Evolutionary conservation across 2,329 filamentous ascomycete species (phyloP).

Genomic region (Botryotinia globosa): DNA sequence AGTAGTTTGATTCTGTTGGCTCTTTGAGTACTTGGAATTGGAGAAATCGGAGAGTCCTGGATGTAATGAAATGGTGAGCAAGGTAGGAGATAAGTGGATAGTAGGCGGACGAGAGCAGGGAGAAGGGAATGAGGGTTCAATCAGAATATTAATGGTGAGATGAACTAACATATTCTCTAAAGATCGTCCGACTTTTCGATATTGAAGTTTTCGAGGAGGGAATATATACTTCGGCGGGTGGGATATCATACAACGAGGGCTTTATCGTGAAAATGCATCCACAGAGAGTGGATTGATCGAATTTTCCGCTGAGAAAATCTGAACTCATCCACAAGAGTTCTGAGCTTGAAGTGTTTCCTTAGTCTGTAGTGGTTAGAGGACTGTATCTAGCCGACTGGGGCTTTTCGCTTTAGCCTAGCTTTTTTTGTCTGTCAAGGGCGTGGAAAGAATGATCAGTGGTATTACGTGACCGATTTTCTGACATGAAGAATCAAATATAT

Average conservation of each 20-base stretch:
- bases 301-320: rapidly evolving
- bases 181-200: slow-evolving; percentile 25
- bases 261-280: slow-evolving; percentile 22
- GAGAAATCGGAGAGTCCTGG: not conserved
- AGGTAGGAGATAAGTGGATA: not conserved
- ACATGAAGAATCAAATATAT: no score
- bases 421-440: no score
- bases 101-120: not conserved
- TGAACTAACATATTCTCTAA: not conserved
- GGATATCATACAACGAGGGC: slow-evolving; percentile 28
- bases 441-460: no score
- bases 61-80: not conserved
- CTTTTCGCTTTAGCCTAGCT: not conserved
- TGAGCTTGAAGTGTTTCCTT: not conserved
- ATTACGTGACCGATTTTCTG: no score
- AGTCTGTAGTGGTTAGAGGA: not conserved
- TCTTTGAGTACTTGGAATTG: not conserved
- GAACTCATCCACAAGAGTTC: no score
- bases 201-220: slow-evolving; percentile 27
- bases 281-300: not conserved
- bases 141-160: not conserved
- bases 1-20: not conserved
- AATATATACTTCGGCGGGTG: slow-evolving; percentile 27
- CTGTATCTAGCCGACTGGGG: not conserved
- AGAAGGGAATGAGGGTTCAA: rapidly evolving